Evolutionary conservation across 768 basidiomycete genomes (phyloP).

Genomic region (Mycena kentingensis): DNA sequence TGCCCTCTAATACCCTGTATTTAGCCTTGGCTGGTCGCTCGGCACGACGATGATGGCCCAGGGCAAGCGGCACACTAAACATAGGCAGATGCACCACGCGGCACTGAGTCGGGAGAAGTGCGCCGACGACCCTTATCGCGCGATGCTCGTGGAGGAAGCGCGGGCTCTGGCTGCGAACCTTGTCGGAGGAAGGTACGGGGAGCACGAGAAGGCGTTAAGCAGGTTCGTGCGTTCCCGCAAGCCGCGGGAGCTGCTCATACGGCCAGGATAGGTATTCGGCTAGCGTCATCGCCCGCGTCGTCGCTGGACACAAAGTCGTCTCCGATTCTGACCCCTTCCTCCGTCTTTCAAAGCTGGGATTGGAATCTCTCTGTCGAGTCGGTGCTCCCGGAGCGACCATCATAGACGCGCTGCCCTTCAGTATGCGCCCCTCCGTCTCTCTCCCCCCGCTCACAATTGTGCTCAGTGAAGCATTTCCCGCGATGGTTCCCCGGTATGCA

Average conservation of each 20-base stretch:
- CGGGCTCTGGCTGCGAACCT: neutral
- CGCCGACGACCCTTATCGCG: neutral
- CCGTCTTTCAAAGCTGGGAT: neutral
- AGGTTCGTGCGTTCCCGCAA: no score
- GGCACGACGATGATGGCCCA: neutral
- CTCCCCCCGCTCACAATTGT: no score
- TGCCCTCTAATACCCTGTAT: no score
- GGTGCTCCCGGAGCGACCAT: neutral
- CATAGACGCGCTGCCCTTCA: neutral
- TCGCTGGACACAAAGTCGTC: neutral
- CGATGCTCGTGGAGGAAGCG: neutral
- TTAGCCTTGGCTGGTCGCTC: neutral
- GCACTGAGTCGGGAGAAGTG: neutral
- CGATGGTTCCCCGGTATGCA: slow-evolving; percentile 6
- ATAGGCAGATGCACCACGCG: neutral
- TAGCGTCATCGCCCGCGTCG: neutral
- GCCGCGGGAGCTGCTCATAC: neutral
- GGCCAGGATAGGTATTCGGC: neutral
- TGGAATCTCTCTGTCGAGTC: neutral
- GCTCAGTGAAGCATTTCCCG: slow-evolving; percentile 7
- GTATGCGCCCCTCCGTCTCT: neutral
- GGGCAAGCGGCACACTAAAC: neutral
- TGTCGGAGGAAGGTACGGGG: neutral
- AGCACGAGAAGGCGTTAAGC: neutral
- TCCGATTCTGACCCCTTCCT: neutral